Conservation (phyloP, 2,329 filamentous ascomycete genomes). For the Mariannaea sp. region DNA sequence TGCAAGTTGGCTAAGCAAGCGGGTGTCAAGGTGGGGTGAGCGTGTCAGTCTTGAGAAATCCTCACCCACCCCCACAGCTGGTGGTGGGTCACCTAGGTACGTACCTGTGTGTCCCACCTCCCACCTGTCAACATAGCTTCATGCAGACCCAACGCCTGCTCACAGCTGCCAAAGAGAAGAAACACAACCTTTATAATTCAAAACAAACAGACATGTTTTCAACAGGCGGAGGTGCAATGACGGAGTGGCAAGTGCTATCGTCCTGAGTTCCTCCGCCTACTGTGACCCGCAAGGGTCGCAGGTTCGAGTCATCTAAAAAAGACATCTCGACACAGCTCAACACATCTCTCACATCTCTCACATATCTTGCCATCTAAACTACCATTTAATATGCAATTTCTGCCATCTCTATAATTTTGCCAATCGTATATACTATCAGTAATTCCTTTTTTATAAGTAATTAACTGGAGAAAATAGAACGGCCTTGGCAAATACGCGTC, state of each 20-base stretch:
- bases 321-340: no score
- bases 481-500: no score
- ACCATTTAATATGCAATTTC: constrained; percentile 3
- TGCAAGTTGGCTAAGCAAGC: constrained; percentile 3
- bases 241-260: background rate
- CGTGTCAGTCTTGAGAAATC: constrained; percentile 24
- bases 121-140: no score
- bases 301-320: background rate
- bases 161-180: no score
- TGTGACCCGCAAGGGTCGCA: background rate
- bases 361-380: background rate
- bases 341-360: background rate
- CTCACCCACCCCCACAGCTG: background rate
- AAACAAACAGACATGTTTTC: background rate
- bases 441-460: no score
- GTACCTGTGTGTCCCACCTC: background rate
- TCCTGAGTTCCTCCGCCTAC: background rate
- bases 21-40: constrained; percentile 40
- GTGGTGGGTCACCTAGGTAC: background rate
- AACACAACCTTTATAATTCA: background rate
- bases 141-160: no score
- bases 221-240: background rate
- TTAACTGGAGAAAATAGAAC: no score
- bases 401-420: constrained; percentile 16
- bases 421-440: background rate